Conservation (phyloP, 164 flowering plant genomes). For the Houttuynia cordata region DNA sequence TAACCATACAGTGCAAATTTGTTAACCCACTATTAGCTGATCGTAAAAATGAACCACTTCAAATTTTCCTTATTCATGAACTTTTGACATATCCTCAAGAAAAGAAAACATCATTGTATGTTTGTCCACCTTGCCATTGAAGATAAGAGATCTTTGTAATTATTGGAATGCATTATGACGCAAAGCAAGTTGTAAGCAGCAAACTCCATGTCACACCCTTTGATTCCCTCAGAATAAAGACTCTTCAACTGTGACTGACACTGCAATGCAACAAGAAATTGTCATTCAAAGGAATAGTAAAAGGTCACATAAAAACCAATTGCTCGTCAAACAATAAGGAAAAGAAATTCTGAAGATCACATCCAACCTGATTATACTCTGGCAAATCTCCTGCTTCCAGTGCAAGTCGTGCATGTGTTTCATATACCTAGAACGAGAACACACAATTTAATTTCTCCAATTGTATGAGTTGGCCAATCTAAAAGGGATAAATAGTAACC, state of each 20-base stretch:
- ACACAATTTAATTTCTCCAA: background rate
- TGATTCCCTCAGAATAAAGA: constrained; percentile 88
- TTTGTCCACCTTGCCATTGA: constrained; percentile 72
- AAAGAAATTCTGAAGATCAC: too few relatives aligned
- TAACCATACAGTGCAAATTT: too few relatives aligned
- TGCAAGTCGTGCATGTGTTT: constrained; percentile 94
- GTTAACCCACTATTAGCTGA: too few relatives aligned
- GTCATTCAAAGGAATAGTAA: too few relatives aligned
- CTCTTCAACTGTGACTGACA: constrained; percentile 84
- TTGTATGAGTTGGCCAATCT: too few relatives aligned
- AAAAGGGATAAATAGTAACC: too few relatives aligned
- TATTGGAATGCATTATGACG: constrained; percentile 77
- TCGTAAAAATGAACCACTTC: too few relatives aligned
- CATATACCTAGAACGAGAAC: constrained; percentile 60
- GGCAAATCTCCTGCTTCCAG: constrained; percentile 86
- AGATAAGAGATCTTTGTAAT: constrained; percentile 72
- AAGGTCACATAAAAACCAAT: background rate
- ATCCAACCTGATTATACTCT: constrained; percentile 85
- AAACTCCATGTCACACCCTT: constrained; percentile 84
- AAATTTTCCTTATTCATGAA: too few relatives aligned
- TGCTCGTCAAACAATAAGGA: background rate
- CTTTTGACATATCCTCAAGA: background rate
- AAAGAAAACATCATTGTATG: background rate
- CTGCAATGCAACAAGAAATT: constrained; percentile 27
- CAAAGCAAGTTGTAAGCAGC: constrained; percentile 85